Evolutionary conservation across 2,329 filamentous ascomycete genomes (phyloP), one percentile per base, ranked within the genome.

Genomic region (Neonectria neomacrospora): DNA sequence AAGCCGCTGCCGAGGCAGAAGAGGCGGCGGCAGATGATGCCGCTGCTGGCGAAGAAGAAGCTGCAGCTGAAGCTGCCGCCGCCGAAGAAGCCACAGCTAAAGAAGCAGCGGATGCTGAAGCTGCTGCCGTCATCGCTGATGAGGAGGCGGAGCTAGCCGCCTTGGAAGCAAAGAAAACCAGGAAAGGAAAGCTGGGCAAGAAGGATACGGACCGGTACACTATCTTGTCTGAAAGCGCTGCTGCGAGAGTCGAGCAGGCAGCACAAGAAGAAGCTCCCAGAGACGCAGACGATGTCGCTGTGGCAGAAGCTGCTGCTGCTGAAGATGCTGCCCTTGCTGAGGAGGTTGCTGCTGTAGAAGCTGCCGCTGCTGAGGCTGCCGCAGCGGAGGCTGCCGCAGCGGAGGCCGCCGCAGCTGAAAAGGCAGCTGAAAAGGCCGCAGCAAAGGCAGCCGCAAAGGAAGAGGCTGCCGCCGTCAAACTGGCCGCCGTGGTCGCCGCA

Each of bases 111-210:
- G 60, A 57, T 12, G 56, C 51, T 2, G 67, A 63, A 53, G 54
- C 61, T 23, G 64, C 67, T 10, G 64, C 64, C 30, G 64, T 57
- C 30, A 60, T 68, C 30, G 70, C 70, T 39, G 64, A 61, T 14
- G 60, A 68, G 20, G 76, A 81, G 62, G 73, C 74, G 11, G 79
- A 83, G 61, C 73, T 83, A 12, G 78, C 74, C 14, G 71, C 74
- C 4, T 74, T 84, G 5, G 81, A 80, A 45, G 77, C 78, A 23
- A 87, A 85, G 71, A 86, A 84, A 68, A 78, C 78, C 1, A 83
- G 82, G 67, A 87, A 83, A 71, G 75, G 77, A 58, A 84, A 78
- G 63, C 68, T 83, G 12, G 73, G 70, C 2, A 84, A 80, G 65
- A 83, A 78, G 60, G 82, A 83, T 32, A 75, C 83, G 53, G 81